Evolutionary conservation across 2,329 filamentous ascomycete genomes (phyloP).

Genomic region (Nothomitra cinnamomea): DNA sequence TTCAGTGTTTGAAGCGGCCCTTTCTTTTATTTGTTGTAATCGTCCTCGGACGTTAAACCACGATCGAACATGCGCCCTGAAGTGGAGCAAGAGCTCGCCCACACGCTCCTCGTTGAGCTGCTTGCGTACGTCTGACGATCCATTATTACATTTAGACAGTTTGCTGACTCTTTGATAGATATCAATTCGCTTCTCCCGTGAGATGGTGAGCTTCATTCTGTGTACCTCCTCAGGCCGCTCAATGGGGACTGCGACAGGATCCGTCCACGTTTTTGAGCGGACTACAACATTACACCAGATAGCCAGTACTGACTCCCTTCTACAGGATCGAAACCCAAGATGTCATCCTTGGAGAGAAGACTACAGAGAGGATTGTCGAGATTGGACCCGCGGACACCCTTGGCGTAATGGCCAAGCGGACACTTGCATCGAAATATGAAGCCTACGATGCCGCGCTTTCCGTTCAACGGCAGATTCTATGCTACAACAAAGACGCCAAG

Average conservation of each 20-base stretch:
- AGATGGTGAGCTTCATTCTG: constrained; percentile 40
- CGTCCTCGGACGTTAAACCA: constrained; percentile 7
- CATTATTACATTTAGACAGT: not conserved
- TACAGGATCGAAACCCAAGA: constrained; percentile 82
- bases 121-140: constrained; percentile 50
- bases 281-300: not conserved
- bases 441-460: constrained; percentile 95
- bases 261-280: too few species aligned
- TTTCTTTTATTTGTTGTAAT: constrained; percentile 2
- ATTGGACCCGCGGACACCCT: constrained; percentile 93
- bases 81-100: constrained; percentile 96
- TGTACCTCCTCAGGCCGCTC: constrained; percentile 20
- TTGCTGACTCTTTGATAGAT: not conserved
- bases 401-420: constrained; percentile 93
- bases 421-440: constrained; percentile 92
- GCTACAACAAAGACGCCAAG: constrained; percentile 98
- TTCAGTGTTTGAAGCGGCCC: not conserved
- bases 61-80: constrained; percentile 76
- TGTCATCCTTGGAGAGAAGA: constrained; percentile 94
- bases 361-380: constrained; percentile 92
- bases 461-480: constrained; percentile 90
- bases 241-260: too few species aligned
- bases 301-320: not conserved
- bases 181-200: constrained; percentile 90
- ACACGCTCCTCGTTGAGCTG: constrained; percentile 95